Evolutionary conservation across 2,329 filamentous ascomycete genomes (phyloP).

Genomic region (Sclerotinia sclerotiorum): DNA sequence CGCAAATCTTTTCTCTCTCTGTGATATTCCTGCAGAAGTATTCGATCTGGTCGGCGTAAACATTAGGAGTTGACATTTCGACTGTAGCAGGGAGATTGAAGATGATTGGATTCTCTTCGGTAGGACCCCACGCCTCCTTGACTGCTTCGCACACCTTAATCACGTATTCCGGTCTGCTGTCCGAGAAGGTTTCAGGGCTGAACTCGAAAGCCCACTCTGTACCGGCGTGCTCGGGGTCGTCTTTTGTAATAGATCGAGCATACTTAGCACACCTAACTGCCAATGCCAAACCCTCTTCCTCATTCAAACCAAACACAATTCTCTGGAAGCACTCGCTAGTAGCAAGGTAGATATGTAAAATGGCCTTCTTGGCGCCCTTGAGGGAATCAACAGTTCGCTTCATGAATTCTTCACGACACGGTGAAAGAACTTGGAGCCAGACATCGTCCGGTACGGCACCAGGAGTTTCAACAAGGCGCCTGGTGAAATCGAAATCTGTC

Average conservation of each 20-base stretch:
- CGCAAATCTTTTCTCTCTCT: conserved; percentile 81
- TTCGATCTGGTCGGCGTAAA: conserved; percentile 95
- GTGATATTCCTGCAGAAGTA: conserved; percentile 87
- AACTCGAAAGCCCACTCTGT: conserved; percentile 80
- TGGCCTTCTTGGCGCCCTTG: conserved; percentile 85
- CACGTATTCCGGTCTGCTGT: conserved; percentile 80
- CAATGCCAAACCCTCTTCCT: conserved; percentile 77
- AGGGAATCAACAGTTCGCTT: conserved; percentile 84
- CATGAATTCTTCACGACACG: conserved; percentile 90
- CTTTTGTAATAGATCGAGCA: conserved; percentile 87
- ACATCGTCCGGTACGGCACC: conserved; percentile 85
- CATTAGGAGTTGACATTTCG: conserved; percentile 90
- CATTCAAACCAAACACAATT: conserved; percentile 84
- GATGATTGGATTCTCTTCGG: conserved; percentile 77
- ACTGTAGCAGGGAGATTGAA: conserved; percentile 97
- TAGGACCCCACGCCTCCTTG: conserved; percentile 88
- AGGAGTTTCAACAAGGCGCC: conserved; percentile 80
- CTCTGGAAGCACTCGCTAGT: conserved; percentile 94
- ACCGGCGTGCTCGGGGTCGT: conserved; percentile 56
- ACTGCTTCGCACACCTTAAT: conserved; percentile 87
- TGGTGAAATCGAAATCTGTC: conserved; percentile 94
- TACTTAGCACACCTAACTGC: conserved; percentile 85
- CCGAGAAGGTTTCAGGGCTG: conserved; percentile 86
- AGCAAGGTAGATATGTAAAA: conserved; percentile 93
- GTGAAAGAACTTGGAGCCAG: conserved; percentile 86